phyloP scores from a whole-genome alignment of 306 rosid species.

The Cotoneaster glaucophyllus region DNA sequence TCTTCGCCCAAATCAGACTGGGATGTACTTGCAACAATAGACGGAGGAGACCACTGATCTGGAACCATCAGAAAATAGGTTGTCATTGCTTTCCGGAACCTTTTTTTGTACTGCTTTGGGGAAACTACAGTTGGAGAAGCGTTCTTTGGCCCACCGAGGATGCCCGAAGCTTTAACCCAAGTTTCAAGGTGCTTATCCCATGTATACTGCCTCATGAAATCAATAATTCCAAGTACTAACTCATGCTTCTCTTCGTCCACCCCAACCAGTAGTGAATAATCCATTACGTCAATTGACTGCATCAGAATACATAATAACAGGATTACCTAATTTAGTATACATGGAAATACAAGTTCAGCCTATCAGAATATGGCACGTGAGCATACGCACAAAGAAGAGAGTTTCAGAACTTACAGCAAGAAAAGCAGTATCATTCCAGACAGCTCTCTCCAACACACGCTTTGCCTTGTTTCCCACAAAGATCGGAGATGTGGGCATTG shows the following conservation, averaged over 20 bases:
- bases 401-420: constrained; percentile 70
- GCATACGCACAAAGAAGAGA: neutral
- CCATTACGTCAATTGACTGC: constrained; percentile 95
- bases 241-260: constrained; percentile 90
- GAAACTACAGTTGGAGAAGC: constrained; percentile 86
- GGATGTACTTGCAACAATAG: constrained; percentile 47
- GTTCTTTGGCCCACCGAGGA: constrained; percentile 94
- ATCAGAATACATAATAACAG: constrained; percentile 13
- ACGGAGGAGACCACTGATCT: constrained; percentile 85
- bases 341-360: neutral
- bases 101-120: constrained; percentile 86
- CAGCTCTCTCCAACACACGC: constrained; percentile 82
- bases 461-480: constrained; percentile 92
- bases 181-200: constrained; percentile 99
- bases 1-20: constrained; percentile 67
- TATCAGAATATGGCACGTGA: neutral
- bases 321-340: neutral
- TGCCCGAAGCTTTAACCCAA: constrained; percentile 95
- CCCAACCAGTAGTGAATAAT: constrained; percentile 90
- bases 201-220: constrained; percentile 95
- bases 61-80: constrained; percentile 96
- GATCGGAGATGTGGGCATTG: constrained; percentile 98
- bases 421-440: constrained; percentile 94
- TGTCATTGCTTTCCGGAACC: constrained; percentile 97
- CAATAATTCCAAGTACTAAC: constrained; percentile 90